Percentiles rank a stretch among this genome's conserved stretches.
These are phyloP conservation scores for Endotrypanum monterogeii DNA, from an alignment of 208 protist genomes.

Conservation along the genomic window DNA sequence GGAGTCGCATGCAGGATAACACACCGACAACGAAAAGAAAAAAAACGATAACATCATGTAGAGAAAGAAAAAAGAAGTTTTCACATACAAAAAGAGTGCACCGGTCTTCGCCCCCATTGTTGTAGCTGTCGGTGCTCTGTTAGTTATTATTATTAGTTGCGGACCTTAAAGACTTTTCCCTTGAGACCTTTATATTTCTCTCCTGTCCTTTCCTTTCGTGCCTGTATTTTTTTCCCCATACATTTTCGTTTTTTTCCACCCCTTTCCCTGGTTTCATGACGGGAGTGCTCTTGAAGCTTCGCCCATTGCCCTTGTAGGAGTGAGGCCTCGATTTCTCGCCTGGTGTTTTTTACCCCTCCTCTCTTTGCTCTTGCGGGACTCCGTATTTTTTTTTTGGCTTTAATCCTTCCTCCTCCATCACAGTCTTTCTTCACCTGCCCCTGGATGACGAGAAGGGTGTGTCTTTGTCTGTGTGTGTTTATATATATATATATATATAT, in stretches of 20 bases:
- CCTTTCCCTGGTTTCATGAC: neutral
- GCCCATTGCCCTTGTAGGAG: neutral
- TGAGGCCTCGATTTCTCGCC: neutral
- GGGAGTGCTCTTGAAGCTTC: neutral
- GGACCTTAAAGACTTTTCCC: neutral
- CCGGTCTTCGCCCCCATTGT: neutral
- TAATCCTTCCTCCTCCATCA: neutral
- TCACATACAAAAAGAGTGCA: neutral
- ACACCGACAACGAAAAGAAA: too few species aligned
- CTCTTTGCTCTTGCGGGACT: neutral
- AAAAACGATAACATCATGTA: too few species aligned
- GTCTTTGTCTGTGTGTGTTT: too few species aligned
- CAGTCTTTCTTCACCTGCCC: too few species aligned
- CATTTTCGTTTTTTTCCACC: neutral
- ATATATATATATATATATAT: too few species aligned
- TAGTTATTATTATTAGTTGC: neutral
- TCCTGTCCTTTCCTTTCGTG: neutral
- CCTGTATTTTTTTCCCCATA: neutral
- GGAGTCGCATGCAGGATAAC: too few species aligned
- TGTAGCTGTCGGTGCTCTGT: neutral
- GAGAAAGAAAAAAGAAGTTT: neutral
- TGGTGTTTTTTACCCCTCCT: neutral
- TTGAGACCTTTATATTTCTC: too few species aligned
- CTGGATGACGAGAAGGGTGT: too few species aligned
- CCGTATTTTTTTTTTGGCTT: neutral